These are phyloP conservation scores for Rauvolfia tetraphylla DNA, from an alignment of 257 asterid species.

Conservation along the genomic window DNA sequence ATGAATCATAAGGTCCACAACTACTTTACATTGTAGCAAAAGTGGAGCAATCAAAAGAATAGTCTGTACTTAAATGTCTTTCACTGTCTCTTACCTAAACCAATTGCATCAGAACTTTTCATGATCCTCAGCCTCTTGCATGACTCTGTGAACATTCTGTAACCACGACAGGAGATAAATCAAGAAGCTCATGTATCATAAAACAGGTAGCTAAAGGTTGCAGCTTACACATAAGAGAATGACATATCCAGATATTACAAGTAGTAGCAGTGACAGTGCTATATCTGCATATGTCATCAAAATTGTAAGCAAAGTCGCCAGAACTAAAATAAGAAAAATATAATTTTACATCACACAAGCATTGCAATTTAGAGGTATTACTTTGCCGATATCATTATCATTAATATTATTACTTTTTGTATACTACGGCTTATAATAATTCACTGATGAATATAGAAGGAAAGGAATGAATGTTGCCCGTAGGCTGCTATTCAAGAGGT, in stretches of 20 bases:
- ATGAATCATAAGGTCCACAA: background rate
- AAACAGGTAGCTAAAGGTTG: background rate
- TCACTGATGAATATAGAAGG: no score
- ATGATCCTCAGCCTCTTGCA: slow-evolving; percentile 45
- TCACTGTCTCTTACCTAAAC: slow-evolving; percentile 27
- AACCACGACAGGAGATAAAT: slow-evolving; percentile 10
- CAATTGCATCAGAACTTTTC: slow-evolving; percentile 45
- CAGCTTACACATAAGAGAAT: background rate
- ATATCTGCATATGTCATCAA: background rate
- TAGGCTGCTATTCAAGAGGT: background rate
- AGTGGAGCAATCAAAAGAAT: slow-evolving; percentile 5
- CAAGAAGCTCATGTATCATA: background rate
- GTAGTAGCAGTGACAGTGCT: no score
- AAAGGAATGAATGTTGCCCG: background rate
- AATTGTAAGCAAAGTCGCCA: background rate
- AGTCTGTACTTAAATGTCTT: background rate
- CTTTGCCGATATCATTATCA: background rate
- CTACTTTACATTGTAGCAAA: background rate
- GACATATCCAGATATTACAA: background rate
- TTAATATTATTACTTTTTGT: background rate
- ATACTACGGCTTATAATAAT: no score
- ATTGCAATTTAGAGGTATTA: background rate
- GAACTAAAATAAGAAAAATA: background rate
- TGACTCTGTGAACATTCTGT: slow-evolving; percentile 38
- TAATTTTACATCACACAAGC: background rate